These are phyloP conservation scores for Ophiobolus disseminans DNA, from an alignment of 2,329 filamentous ascomycete genomes.

Conservation along the genomic window DNA sequence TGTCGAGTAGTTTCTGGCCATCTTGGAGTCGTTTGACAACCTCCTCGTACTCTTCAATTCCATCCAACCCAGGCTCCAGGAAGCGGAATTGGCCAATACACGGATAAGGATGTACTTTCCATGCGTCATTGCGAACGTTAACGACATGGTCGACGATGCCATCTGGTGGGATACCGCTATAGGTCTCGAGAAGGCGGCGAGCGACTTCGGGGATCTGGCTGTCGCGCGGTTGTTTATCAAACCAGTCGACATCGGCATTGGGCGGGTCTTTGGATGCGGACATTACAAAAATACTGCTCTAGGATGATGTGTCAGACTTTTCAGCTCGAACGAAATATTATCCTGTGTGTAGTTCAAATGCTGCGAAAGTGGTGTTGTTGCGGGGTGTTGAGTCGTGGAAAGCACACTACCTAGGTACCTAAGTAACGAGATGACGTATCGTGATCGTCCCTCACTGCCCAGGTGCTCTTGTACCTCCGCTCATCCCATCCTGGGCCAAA, in stretches of 20 bases:
- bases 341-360: no score
- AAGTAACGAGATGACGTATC: no score
- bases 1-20: constrained; percentile 48
- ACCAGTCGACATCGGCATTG: constrained; percentile 29
- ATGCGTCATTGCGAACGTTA: constrained; percentile 34
- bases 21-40: constrained; percentile 33
- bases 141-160: constrained; percentile 43
- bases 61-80: constrained; percentile 34
- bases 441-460: no score
- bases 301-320: background rate
- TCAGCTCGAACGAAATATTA: no score
- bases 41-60: constrained; percentile 31
- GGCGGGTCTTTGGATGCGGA: background rate
- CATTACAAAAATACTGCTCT: constrained; percentile 4
- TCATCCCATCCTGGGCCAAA: no score
- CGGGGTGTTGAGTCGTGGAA: no score
- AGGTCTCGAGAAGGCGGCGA: constrained; percentile 44
- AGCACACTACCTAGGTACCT: no score
- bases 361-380: no score
- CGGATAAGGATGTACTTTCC: constrained; percentile 38
- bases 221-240: constrained; percentile 30
- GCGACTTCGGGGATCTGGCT: constrained; percentile 31
- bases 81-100: constrained; percentile 45
- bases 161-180: constrained; percentile 44
- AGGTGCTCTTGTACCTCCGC: no score